These are phyloP conservation scores for Globisporangium spinosum DNA, from an alignment of 352 stramenopile species.

Conservation along the genomic window DNA sequence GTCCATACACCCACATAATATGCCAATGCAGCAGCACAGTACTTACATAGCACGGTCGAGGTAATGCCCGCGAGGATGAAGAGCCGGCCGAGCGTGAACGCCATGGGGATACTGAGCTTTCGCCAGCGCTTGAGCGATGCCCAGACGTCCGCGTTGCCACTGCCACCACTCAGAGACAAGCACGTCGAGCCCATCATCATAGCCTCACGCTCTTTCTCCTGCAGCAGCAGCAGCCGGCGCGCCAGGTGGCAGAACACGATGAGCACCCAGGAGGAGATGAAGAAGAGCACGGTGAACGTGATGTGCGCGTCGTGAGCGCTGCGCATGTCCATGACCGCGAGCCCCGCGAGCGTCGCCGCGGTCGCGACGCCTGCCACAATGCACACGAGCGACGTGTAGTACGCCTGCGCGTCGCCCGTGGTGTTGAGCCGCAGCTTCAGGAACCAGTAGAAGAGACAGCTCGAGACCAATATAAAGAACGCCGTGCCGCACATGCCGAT, in stretches of 20 bases:
- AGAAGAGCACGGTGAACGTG: constrained; percentile 71
- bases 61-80: constrained; percentile 47
- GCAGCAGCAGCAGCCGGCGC: constrained; percentile 34
- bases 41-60: constrained; percentile 67
- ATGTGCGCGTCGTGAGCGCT: constrained; percentile 69
- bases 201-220: constrained; percentile 25
- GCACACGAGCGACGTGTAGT: constrained; percentile 19
- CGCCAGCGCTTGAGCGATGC: constrained; percentile 46
- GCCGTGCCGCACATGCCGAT: constrained; percentile 77
- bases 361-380: constrained; percentile 30
- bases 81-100: constrained; percentile 46
- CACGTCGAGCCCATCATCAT: neutral
- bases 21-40: neutral
- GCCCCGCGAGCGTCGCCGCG: constrained; percentile 49
- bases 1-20: neutral
- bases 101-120: constrained; percentile 38
- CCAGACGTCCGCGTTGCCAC: constrained; percentile 22
- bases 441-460: constrained; percentile 72
- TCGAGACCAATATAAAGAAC: constrained; percentile 59
- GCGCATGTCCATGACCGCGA: constrained; percentile 80
- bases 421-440: constrained; percentile 37
- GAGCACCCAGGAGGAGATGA: constrained; percentile 60
- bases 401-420: neutral
- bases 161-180: neutral
- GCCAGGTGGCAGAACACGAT: constrained; percentile 58